phyloP scores from a whole-genome alignment of 495 filamentous ascomycete genomes.

The Elasticomyces elasticus region DNA sequence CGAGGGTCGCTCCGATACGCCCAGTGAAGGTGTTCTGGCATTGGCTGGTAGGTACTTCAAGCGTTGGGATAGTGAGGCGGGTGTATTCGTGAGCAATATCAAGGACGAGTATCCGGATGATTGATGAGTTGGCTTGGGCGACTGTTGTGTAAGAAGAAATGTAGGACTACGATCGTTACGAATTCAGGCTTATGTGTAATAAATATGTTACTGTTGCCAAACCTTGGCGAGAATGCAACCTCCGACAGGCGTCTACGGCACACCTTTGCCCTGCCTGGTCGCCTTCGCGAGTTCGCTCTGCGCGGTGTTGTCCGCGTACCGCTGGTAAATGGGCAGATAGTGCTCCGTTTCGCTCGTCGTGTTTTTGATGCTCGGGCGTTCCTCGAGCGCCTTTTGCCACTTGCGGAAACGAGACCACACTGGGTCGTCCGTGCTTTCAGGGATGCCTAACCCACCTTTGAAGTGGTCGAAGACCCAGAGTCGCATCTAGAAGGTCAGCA shows the following conservation, averaged over 20 bases:
- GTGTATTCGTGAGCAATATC: slow-evolving; percentile 77
- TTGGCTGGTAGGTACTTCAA: slow-evolving; percentile 85
- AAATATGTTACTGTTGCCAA: too few relatives aligned
- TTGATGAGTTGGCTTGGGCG: too few relatives aligned
- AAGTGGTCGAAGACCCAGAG: slow-evolving; percentile 63
- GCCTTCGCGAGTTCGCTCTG: slow-evolving; percentile 61
- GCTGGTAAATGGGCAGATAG: slow-evolving; percentile 54
- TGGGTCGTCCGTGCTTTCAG: slow-evolving; percentile 37
- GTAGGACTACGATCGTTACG: too few relatives aligned
- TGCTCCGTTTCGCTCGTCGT: slow-evolving; percentile 54
- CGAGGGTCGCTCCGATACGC: slow-evolving; percentile 45
- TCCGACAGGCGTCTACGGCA: slow-evolving; percentile 39
- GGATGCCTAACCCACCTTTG: slow-evolving; percentile 55
- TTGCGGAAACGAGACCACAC: slow-evolving; percentile 52
- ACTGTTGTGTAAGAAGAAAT: too few relatives aligned
- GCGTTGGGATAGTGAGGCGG: slow-evolving; percentile 58
- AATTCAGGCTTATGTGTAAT: too few relatives aligned
- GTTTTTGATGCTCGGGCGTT: slow-evolving; percentile 46
- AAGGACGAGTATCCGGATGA: slow-evolving; percentile 46
- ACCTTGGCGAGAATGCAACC: too few relatives aligned
- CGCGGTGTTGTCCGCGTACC: slow-evolving; percentile 64
- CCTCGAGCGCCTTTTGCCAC: slow-evolving; percentile 48
- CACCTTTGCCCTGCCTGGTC: slow-evolving; percentile 48
- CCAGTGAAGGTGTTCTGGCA: slow-evolving; percentile 46
- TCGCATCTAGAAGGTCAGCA: slow-evolving; percentile 33